Percentiles rank a stretch among this genome's conserved stretches.
These are phyloP conservation scores for Stereum hirsutum DNA, from an alignment of 1,284 basidiomycete species.

Conservation along the genomic window DNA sequence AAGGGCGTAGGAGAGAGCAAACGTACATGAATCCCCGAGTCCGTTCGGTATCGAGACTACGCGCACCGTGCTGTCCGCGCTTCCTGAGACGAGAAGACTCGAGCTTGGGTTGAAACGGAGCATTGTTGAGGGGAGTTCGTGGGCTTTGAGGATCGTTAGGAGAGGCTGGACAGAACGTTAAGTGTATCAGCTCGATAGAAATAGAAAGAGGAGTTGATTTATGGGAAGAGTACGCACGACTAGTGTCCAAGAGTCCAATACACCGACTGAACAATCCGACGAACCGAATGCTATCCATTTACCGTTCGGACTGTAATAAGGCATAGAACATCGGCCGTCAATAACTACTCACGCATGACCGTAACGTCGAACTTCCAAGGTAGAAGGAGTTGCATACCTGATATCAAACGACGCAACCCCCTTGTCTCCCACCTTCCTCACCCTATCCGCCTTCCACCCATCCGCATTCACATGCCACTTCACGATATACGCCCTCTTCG, in stretches of 20 bases:
- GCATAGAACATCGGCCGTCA: slow-evolving; percentile 1
- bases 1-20: neutral
- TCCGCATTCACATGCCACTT: slow-evolving; percentile 62
- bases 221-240: slow-evolving; percentile 18
- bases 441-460: slow-evolving; percentile 44
- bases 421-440: slow-evolving; percentile 62
- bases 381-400: slow-evolving; percentile 41
- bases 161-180: slow-evolving; percentile 50
- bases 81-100: slow-evolving; percentile 81
- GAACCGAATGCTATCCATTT: slow-evolving; percentile 79
- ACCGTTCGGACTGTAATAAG: slow-evolving; percentile 59
- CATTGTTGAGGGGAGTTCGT: slow-evolving; percentile 91
- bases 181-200: slow-evolving; percentile 3
- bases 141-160: slow-evolving; percentile 83
- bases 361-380: neutral
- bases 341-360: neutral
- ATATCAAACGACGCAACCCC: slow-evolving; percentile 83
- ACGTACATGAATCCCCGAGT: slow-evolving; percentile 45
- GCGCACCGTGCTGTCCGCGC: slow-evolving; percentile 86
- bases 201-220: neutral
- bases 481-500: slow-evolving; percentile 50
- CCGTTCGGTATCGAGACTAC: slow-evolving; percentile 67
- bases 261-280: slow-evolving; percentile 80
- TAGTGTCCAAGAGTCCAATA: slow-evolving; percentile 77
- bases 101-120: slow-evolving; percentile 82